A percentile compares a stretch with the other conserved stretches of the same genome.
phyloP scores from a whole-genome alignment of 768 basidiomycete species.

The Agaricus sinodeliciosus region DNA sequence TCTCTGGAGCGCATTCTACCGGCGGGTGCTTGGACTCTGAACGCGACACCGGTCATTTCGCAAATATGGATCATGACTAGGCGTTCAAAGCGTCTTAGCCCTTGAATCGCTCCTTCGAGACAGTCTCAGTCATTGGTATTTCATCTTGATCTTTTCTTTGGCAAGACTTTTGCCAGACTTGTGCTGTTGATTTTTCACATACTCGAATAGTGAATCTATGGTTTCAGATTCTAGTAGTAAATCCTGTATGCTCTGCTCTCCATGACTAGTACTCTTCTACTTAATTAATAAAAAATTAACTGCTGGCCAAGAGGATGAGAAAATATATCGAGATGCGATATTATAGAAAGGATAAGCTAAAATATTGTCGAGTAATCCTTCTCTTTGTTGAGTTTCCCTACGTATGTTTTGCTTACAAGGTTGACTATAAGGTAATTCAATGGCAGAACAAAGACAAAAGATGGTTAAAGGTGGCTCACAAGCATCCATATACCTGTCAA shows the following conservation, averaged over 20 bases:
- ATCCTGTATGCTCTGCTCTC: neutral
- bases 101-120: neutral
- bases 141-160: neutral
- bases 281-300: neutral
- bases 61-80: too few relatives aligned
- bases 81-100: neutral
- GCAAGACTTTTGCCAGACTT: too few relatives aligned
- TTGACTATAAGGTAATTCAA: conserved; percentile 45
- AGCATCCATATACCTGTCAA: conserved; percentile 81
- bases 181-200: neutral
- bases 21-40: too few relatives aligned
- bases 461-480: conserved; percentile 42
- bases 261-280: neutral
- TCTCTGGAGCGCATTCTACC: too few relatives aligned
- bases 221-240: neutral
- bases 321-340: neutral
- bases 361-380: conserved; percentile 23
- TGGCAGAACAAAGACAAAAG: neutral
- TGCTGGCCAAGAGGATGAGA: neutral
- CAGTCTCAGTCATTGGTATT: too few relatives aligned
- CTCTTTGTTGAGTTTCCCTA: conserved; percentile 50
- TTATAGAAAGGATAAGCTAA: conserved; percentile 1
- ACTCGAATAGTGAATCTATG: neutral
- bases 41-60: too few relatives aligned
- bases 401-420: conserved; percentile 68